Percentiles rank a stretch among this genome's conserved stretches.
Evolutionary conservation across 2,329 filamentous ascomycete species (phyloP).

Genomic region (Chaetomiaceae sp.): DNA sequence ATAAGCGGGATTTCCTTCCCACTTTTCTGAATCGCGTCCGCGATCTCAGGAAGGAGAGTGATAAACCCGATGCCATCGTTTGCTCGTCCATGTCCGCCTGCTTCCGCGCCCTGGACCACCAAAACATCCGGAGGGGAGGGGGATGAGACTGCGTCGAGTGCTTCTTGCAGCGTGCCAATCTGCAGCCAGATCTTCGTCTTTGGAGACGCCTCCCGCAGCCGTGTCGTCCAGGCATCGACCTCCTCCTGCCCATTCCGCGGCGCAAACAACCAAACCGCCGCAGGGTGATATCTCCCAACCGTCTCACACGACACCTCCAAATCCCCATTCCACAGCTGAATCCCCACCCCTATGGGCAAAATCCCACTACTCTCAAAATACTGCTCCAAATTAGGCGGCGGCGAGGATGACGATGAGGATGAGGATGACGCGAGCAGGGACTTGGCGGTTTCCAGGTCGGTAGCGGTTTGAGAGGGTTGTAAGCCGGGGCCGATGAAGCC

Average conservation of each 20-base stretch:
- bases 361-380: no score
- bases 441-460: conserved; percentile 31
- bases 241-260: conserved; percentile 35
- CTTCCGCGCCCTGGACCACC: conserved; percentile 50
- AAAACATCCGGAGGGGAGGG: conserved; percentile 43
- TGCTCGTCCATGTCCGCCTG: conserved; percentile 49
- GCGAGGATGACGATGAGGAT: conserved; percentile 7
- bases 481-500: conserved; percentile 43
- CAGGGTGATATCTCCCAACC: conserved; percentile 32
- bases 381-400: no score
- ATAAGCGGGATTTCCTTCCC: conserved; percentile 39
- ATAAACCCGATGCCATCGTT: conserved; percentile 42
- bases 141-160: conserved; percentile 37
- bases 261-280: conserved; percentile 47
- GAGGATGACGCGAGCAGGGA: conserved; percentile 20
- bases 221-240: conserved; percentile 41
- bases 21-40: conserved; percentile 38
- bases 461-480: conserved; percentile 31
- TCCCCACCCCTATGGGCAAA: conserved; percentile 45
- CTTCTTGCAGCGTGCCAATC: conserved; percentile 46
- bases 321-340: conserved; percentile 42
- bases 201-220: conserved; percentile 37
- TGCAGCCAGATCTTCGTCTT: conserved; percentile 50
- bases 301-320: conserved; percentile 31
- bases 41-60: conserved; percentile 47